Evolutionary conservation across 257 asterid genomes (phyloP).

Genomic region (Orobanche coerulescens): DNA sequence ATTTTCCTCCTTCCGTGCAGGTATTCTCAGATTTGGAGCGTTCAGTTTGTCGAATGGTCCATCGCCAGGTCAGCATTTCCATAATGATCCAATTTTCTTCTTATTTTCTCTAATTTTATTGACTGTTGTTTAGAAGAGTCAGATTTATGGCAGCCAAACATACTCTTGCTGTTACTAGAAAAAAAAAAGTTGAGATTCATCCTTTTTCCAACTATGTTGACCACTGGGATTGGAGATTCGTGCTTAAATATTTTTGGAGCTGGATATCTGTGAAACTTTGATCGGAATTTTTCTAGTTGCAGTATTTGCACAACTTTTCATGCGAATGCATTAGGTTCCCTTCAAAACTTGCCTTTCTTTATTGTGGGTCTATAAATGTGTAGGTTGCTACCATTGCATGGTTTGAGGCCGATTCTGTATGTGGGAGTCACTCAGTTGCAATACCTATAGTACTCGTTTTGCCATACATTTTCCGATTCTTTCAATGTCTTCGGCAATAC

Average conservation of each 20-base stretch:
- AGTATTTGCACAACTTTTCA: neutral
- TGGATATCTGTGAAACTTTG: constrained; percentile 18
- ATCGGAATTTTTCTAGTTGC: neutral
- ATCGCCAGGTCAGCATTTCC: constrained; percentile 61
- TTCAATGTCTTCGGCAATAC: constrained; percentile 95
- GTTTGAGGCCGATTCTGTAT: constrained; percentile 98
- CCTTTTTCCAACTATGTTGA: constrained; percentile 11
- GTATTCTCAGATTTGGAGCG: constrained; percentile 99
- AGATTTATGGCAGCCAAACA: constrained; percentile 7
- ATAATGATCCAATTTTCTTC: constrained; percentile 13
- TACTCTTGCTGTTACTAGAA: constrained; percentile 2
- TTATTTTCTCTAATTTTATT: neutral
- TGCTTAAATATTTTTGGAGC: constrained; percentile 9
- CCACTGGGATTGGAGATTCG: constrained; percentile 9
- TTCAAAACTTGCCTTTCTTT: constrained; percentile 21
- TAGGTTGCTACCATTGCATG: constrained; percentile 99
- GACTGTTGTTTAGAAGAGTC: neutral
- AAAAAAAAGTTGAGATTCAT: neutral
- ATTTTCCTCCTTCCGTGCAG: constrained; percentile 35
- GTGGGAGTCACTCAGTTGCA: constrained; percentile 96
- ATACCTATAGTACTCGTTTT: constrained; percentile 83
- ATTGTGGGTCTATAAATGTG: constrained; percentile 28
- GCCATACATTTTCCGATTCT: constrained; percentile 86
- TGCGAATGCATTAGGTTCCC: constrained; percentile 17
- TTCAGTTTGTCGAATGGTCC: constrained; percentile 94